phyloP scores from a whole-genome alignment of 305 asterid species.

The Andrographis paniculata region DNA sequence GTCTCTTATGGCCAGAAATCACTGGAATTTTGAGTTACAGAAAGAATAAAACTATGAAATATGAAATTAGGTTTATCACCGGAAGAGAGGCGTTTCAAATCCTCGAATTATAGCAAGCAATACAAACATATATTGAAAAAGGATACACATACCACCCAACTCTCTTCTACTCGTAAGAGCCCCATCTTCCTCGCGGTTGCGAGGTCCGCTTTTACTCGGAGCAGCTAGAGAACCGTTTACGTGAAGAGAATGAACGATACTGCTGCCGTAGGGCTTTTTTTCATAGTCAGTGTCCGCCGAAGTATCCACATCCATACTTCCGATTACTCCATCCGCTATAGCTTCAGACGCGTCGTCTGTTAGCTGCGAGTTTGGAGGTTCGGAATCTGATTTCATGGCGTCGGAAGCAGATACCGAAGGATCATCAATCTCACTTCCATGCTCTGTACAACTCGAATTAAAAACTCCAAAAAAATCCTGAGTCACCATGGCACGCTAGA shows the following conservation, averaged over 20 bases:
- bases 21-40: conserved; percentile 43
- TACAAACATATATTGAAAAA: conserved; percentile 15
- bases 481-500: conserved; percentile 33
- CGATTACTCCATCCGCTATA: conserved; percentile 17
- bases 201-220: conserved; percentile 27
- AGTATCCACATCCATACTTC: conserved; percentile 20
- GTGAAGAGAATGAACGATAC: conserved; percentile 15
- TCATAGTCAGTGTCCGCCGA: conserved; percentile 23
- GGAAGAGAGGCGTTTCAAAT: conserved; percentile 1
- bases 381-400: conserved; percentile 23
- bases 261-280: conserved; percentile 22
- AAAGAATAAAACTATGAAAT: conserved; percentile 24
- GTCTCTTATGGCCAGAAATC: conserved; percentile 75
- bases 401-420: conserved; percentile 23
- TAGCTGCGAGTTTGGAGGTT: conserved; percentile 25
- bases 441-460: conserved; percentile 34
- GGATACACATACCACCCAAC: conserved; percentile 48
- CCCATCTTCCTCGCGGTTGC: conserved; percentile 29
- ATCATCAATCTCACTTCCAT: conserved; percentile 30
- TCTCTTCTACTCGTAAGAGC: conserved; percentile 26
- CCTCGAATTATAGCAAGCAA: conserved; percentile 6
- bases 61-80: conserved; percentile 12
- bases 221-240: conserved; percentile 34
- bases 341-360: conserved; percentile 26
- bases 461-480: conserved; percentile 42